Base-by-base conservation (phyloP, 73 alveolate species). In the Paramecium primaurelia region DNA sequence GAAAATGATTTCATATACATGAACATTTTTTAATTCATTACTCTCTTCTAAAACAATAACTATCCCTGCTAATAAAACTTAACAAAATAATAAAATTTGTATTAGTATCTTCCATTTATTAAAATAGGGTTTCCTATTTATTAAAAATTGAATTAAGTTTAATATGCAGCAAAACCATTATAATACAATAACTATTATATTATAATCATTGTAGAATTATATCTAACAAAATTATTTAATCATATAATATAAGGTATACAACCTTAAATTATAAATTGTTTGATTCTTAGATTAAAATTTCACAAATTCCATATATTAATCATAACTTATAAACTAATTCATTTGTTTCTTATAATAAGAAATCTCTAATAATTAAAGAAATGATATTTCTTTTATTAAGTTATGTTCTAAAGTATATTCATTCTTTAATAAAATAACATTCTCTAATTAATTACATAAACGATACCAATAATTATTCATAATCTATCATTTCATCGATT, bases 391-490 rank as follows among this genome's bases (percentile, higher is more conserved):
- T 38, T 34, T 73, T 12, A 73, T 73, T n/a, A 73, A 22, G n/a
- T 73, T 37, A 37, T 73, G n/a, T 16, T 73, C 87, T 73, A 73
- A 7, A 18, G 58, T 73, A 6, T 36, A 37, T 20, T 73, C 87
- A 36, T 40, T 73, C 59, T 73, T 73, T 18, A 73, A 16, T 16
- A 73, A 40, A 37, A 73, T 37, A 4, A 73, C 87, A 36, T 73
- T 73, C 87, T 73, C 58, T 37, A 37, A 37, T 73, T 73, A 73
- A 30, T 54, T 54, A 54, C 5, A 16, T 73, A 73, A 37, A 30
- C 6, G 3, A 73, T 73, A 73, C 87, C 87, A 73, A 73, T 73
- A 73, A 73, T 14, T 73, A 38, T 73, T 73, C 58, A 73, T 73
- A 73, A 36, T 73, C 87, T 36, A 73, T 73, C 47, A 37, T 8